Conservation (phyloP, 768 basidiomycete genomes). For the Neoboletus brunneissimus region DNA sequence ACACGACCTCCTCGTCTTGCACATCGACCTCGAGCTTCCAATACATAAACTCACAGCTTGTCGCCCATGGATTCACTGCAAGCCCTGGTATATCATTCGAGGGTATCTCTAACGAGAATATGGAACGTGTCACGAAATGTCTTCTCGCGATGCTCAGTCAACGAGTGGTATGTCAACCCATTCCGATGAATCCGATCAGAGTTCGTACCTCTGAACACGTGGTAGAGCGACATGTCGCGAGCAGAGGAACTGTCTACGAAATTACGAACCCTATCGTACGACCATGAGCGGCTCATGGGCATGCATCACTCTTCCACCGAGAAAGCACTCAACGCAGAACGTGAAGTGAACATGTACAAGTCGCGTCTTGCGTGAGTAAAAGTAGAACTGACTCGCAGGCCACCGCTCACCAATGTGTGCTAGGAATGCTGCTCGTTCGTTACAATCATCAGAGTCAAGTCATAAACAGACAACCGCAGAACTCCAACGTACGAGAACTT, state of each 20-base stretch:
- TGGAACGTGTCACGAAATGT: conserved; percentile 65
- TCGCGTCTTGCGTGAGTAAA: conserved; percentile 64
- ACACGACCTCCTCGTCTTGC: conserved; percentile 44
- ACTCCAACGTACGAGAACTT: conserved; percentile 67
- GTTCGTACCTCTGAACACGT: conserved; percentile 15
- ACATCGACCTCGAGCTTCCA: conserved; percentile 61
- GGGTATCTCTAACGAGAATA: conserved; percentile 53
- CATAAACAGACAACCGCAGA: conserved; percentile 72
- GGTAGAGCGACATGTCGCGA: conserved; percentile 70
- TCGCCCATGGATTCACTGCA: conserved; percentile 74
- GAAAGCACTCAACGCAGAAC: conserved; percentile 66
- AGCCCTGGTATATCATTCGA: conserved; percentile 67
- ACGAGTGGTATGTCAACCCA: conserved; percentile 56
- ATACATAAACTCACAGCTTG: conserved; percentile 77
- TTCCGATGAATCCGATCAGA: conserved; percentile 1
- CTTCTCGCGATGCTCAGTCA: conserved; percentile 74
- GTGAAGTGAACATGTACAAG: conserved; percentile 73
- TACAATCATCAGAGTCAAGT: conserved; percentile 58
- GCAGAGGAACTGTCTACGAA: conserved; percentile 76
- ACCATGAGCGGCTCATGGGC: conserved; percentile 69
- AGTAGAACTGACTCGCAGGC: not conserved
- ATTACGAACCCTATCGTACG: conserved; percentile 73
- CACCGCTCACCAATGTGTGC: conserved; percentile 6
- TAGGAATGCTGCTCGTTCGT: conserved; percentile 51
- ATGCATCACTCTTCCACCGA: conserved; percentile 63